Percentiles rank a stretch among this genome's conserved stretches.
phyloP scores from a whole-genome alignment of 371 early-diverging fungal genomes.

The Batrachochytrium dendrobatidis region DNA sequence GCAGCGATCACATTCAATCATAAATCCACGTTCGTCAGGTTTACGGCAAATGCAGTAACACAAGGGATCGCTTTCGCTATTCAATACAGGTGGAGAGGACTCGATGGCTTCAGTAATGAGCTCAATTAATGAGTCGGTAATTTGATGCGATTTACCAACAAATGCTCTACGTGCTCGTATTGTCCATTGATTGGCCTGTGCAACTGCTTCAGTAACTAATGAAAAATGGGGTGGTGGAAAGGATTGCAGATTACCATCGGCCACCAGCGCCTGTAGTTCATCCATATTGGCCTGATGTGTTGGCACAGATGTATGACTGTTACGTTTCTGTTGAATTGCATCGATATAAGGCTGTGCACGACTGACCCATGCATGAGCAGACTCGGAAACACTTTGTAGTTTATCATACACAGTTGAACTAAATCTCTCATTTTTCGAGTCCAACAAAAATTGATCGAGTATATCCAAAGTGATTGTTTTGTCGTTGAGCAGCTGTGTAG shows the following conservation, averaged over 20 bases:
- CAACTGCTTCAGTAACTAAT: constrained; percentile 1
- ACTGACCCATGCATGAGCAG: constrained; percentile 7
- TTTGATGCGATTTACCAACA: background rate
- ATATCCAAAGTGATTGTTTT: too few relatives aligned
- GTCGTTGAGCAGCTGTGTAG: constrained; percentile 1
- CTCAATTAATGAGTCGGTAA: constrained; percentile 1
- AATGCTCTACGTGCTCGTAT: background rate
- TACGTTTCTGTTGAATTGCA: background rate
- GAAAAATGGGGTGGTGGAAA: too few relatives aligned
- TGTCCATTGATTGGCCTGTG: constrained; percentile 11
- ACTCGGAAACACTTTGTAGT: background rate
- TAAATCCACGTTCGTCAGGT: constrained; percentile 36
- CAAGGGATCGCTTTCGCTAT: too few relatives aligned
- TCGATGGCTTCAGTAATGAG: background rate
- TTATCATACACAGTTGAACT: too few relatives aligned
- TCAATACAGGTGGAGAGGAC: background rate
- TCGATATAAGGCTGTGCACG: constrained; percentile 3
- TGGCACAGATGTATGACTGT: too few relatives aligned
- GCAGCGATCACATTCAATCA: constrained; percentile 70
- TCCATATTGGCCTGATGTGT: too few relatives aligned
- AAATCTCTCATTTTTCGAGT: too few relatives aligned
- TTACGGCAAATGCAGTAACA: constrained; percentile 24
- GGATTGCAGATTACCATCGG: background rate
- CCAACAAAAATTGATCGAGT: too few relatives aligned
- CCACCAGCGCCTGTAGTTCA: background rate